These are phyloP conservation scores for Piromyces finnis DNA, from an alignment of 192 early-diverging fungal genomes.

Conservation along the genomic window DNA sequence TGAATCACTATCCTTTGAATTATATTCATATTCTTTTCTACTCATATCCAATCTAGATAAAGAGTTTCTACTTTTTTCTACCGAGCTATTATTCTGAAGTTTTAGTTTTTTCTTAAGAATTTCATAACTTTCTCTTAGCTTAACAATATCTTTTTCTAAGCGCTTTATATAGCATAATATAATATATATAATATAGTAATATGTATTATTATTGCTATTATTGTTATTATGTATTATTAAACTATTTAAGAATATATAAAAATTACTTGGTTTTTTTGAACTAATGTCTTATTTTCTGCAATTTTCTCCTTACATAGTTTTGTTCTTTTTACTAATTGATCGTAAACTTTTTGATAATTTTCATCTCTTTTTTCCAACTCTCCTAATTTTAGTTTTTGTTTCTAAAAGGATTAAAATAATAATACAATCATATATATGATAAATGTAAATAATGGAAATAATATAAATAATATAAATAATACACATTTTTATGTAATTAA, in stretches of 20 bases:
- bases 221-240: no score
- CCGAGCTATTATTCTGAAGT: neutral
- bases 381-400: neutral
- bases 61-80: neutral
- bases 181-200: no score
- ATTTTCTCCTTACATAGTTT: neutral
- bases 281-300: neutral
- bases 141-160: neutral
- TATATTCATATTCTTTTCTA: neutral
- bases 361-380: neutral
- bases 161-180: neutral
- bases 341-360: neutral
- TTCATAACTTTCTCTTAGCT: neutral
- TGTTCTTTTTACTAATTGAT: neutral
- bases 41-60: neutral
- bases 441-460: no score
- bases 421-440: no score
- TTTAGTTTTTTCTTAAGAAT: neutral
- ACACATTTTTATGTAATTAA: no score
- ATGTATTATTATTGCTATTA: no score
- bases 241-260: no score
- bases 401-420: neutral
- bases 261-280: neutral
- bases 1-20: neutral
- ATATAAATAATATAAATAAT: no score